phyloP scores from a whole-genome alignment of 768 basidiomycete genomes.

The Agrocybe pediades region DNA sequence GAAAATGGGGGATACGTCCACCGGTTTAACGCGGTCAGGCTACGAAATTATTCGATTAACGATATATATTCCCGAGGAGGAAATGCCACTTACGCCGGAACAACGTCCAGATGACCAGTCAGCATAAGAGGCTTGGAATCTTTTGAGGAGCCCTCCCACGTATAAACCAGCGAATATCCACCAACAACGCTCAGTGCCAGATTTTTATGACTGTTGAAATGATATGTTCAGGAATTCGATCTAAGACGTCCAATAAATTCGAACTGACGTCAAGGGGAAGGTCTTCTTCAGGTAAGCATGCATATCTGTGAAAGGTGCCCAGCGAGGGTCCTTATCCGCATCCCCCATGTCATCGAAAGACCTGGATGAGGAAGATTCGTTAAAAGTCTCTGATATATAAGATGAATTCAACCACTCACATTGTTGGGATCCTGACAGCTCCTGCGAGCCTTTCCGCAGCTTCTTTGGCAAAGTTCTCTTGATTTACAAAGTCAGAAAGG shows the following conservation, averaged over 20 bases:
- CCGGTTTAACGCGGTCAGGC: slow-evolving; percentile 25
- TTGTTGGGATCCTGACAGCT: not conserved
- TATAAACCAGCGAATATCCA: not conserved
- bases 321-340: not conserved
- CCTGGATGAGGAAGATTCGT: not conserved
- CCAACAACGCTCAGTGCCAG: not conserved
- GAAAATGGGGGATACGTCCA: slow-evolving; percentile 33
- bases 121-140: not conserved
- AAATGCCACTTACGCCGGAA: not conserved
- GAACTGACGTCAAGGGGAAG: not conserved
- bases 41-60: slow-evolving; percentile 4
- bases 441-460: not conserved
- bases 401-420: not conserved
- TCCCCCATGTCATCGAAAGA: not conserved
- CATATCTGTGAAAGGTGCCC: not conserved
- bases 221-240: not conserved
- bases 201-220: not conserved
- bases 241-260: not conserved
- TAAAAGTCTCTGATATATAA: too few species aligned
- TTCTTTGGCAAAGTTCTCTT: not conserved
- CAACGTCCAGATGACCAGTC: not conserved
- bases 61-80: too few species aligned
- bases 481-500: not conserved
- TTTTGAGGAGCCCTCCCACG: not conserved
- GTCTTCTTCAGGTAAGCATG: not conserved